These are phyloP conservation scores for Aspergillus arachidicola DNA, from an alignment of 2,329 filamentous ascomycete genomes.

Conservation along the genomic window DNA sequence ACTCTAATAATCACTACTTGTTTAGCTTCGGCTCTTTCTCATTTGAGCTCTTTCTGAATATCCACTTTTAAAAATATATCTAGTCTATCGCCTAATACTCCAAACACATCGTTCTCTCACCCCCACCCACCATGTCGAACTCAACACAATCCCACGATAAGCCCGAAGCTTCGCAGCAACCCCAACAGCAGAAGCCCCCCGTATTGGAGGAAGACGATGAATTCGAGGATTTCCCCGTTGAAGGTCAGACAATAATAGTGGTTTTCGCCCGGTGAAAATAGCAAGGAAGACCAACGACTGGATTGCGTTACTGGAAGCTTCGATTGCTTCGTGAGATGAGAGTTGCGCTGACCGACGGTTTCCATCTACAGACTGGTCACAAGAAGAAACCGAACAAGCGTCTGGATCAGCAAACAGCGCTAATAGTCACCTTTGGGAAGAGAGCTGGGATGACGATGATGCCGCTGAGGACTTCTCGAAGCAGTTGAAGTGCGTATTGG, in stretches of 20 bases:
- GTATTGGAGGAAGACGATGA: constrained; percentile 96
- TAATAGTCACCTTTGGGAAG: constrained; percentile 91
- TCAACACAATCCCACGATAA: constrained; percentile 36
- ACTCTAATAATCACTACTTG: neutral
- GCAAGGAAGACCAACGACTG: neutral
- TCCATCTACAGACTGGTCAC: constrained; percentile 73
- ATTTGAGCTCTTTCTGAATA: neutral
- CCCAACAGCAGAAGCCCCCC: constrained; percentile 64
- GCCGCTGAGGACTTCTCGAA: constrained; percentile 94
- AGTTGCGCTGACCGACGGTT: constrained; percentile 13
- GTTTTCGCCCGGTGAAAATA: neutral
- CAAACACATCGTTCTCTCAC: neutral
- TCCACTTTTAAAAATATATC: neutral
- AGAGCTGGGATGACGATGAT: constrained; percentile 99
- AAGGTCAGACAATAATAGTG: constrained; percentile 62
- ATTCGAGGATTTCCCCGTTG: constrained; percentile 97
- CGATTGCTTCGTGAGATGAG: neutral
- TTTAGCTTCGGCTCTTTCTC: neutral
- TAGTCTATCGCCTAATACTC: neutral
- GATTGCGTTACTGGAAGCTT: neutral
- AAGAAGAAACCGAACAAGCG: constrained; percentile 81
- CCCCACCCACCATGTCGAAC: constrained; percentile 49
- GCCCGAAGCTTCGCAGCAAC: constrained; percentile 47
- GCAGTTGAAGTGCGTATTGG: constrained; percentile 76
- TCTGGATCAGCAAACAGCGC: constrained; percentile 53